Percentiles rank a stretch among this genome's conserved stretches.
These are phyloP conservation scores for Fibroporia radiculosa DNA, from an alignment of 768 basidiomycete species.

Conservation along the genomic window DNA sequence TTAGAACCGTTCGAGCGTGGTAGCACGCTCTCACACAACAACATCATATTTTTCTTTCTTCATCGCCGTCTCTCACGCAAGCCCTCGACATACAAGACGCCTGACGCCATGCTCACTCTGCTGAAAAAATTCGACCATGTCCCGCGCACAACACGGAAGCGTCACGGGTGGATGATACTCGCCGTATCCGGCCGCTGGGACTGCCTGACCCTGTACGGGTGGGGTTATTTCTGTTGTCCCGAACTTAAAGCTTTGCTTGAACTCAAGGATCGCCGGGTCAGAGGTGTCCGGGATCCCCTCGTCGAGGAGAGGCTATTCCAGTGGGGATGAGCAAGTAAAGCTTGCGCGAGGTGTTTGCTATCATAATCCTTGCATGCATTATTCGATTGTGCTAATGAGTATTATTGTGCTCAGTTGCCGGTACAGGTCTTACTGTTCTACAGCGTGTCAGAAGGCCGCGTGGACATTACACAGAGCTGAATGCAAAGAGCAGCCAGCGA, in stretches of 20 bases:
- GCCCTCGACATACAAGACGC: slow-evolving; percentile 7
- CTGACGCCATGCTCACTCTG: slow-evolving; percentile 14
- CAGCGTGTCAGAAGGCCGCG: slow-evolving; percentile 19
- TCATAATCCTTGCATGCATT: background rate
- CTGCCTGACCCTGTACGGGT: slow-evolving; percentile 18
- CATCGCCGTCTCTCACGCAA: slow-evolving; percentile 17
- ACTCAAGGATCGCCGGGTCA: slow-evolving; percentile 12
- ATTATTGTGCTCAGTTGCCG: slow-evolving; percentile 6
- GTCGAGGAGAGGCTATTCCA: slow-evolving; percentile 19
- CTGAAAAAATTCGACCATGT: slow-evolving; percentile 15
- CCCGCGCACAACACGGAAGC: slow-evolving; percentile 11
- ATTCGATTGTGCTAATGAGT: too few relatives aligned
- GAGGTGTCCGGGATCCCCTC: slow-evolving; percentile 18
- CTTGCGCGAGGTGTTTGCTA: slow-evolving; percentile 16
- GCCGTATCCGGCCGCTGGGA: slow-evolving; percentile 21
- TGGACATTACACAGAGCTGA: slow-evolving; percentile 18
- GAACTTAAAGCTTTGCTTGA: slow-evolving; percentile 16
- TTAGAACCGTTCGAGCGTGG: slow-evolving; percentile 19
- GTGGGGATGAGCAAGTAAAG: slow-evolving; percentile 18
- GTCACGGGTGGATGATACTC: slow-evolving; percentile 18
- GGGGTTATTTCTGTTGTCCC: slow-evolving; percentile 14
- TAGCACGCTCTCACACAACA: slow-evolving; percentile 5
- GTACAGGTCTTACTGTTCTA: slow-evolving; percentile 18
- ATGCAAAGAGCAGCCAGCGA: slow-evolving; percentile 11
- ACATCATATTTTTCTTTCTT: slow-evolving; percentile 23